Base-by-base conservation (phyloP, 306 rosid species). In the Pueraria montana region DNA sequence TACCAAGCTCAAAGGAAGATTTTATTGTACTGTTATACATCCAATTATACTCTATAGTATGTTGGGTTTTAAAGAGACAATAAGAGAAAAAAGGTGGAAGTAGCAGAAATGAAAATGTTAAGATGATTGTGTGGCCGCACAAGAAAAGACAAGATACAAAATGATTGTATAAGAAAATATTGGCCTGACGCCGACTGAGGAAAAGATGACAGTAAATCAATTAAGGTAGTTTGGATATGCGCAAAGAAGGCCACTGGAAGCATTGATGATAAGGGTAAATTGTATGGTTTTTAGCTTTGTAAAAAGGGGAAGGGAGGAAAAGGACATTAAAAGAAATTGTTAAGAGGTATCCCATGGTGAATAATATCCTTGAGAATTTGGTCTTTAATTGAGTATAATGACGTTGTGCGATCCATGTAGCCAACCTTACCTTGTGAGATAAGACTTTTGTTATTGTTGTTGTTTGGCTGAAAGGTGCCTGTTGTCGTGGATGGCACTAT, bases 391-490 rank as follows among this genome's bases (percentile, higher is more conserved):
- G 3, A 58, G 16, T 26, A 21, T 11, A 58, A 58, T 58, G 6
- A 34, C 8, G 8, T 1, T 56, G 34, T 58, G 16, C 6, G 0
- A 58, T 58, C 6, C 32, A 23, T 58, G 32, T 21, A 23, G 14
- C 16, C 14, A 3, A 3, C 16, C 32, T 21, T 0, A 58, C 14
- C 32, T 58, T 58, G 16, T 58, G 32, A 23, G 64, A 9, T 58
- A 58, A 58, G 64, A 58, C 11, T 21, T 5, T 21, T 58, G 6
- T 56, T 76, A 26, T 18, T 10, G 16, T 10, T 10, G 16, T 10
- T 76, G 42, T 56, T 72, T 63, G 78, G 30, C 12, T 36, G 76
- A 78, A 62, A 48, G 27, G 48, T 70, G 46, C 61, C 21, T 58
- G 46, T 82, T 74, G 26, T 67, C 38, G 12, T 48, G 21, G 24